These are phyloP conservation scores for Fraxinus paxiana DNA, from an alignment of 305 asterid species.

Conservation along the genomic window DNA sequence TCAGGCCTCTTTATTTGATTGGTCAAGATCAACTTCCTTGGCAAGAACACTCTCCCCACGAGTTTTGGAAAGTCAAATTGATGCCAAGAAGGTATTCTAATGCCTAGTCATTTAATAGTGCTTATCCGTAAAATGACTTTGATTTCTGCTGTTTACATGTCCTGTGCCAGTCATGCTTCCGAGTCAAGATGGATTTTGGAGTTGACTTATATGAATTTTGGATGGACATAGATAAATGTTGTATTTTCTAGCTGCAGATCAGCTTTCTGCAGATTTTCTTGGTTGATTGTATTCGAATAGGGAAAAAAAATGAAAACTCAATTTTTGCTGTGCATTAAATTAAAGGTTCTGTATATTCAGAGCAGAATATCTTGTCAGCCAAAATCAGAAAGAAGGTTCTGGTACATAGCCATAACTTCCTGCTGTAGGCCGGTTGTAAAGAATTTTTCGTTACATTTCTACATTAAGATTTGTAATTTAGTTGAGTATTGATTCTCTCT, in stretches of 20 bases:
- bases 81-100: constrained; percentile 83
- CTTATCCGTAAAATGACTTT: background rate
- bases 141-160: constrained; percentile 15
- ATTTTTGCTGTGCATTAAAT: background rate
- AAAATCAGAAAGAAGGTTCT: background rate
- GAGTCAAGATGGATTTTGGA: background rate
- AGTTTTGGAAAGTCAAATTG: constrained; percentile 96
- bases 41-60: constrained; percentile 95
- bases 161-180: constrained; percentile 11
- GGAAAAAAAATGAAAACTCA: background rate
- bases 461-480: background rate
- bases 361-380: constrained; percentile 5
- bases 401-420: background rate
- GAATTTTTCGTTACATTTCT: background rate
- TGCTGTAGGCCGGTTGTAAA: background rate
- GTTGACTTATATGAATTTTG: constrained; percentile 3
- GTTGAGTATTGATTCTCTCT: background rate
- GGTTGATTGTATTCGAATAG: background rate
- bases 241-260: background rate
- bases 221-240: background rate
- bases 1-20: constrained; percentile 88
- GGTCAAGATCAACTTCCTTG: constrained; percentile 94
- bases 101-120: constrained; percentile 19
- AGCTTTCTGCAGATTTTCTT: background rate
- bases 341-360: background rate